Percentiles rank a stretch among this genome's conserved stretches.
These are phyloP conservation scores for Entomortierella lignicola DNA, from an alignment of 192 early-diverging fungal genomes.

Conservation along the genomic window DNA sequence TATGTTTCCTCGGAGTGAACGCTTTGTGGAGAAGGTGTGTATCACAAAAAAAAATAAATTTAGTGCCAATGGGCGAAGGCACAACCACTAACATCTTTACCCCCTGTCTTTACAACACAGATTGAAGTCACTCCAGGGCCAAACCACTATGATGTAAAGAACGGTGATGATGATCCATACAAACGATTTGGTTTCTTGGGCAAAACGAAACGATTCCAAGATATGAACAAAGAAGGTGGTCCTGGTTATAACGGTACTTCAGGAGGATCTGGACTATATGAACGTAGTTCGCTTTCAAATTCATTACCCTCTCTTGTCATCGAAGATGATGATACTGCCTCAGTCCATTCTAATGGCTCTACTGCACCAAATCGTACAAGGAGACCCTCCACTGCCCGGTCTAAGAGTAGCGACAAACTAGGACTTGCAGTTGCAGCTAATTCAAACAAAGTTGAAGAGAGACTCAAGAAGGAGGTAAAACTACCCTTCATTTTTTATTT, in stretches of 20 bases:
- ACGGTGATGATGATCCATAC: slow-evolving; percentile 34
- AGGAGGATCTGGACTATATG: slow-evolving; percentile 16
- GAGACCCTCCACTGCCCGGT: slow-evolving; percentile 6
- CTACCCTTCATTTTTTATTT: too few relatives aligned
- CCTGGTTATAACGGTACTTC: background rate
- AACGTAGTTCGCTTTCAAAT: slow-evolving; percentile 10
- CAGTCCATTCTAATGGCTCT: slow-evolving; percentile 47
- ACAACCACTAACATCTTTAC: background rate
- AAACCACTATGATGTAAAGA: slow-evolving; percentile 47
- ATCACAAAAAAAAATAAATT: background rate
- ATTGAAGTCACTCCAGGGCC: slow-evolving; percentile 47
- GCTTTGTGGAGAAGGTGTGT: slow-evolving; percentile 52
- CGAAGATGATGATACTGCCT: slow-evolving; percentile 37
- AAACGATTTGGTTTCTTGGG: slow-evolving; percentile 51
- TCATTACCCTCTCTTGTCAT: slow-evolving; percentile 42
- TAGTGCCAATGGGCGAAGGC: too few relatives aligned
- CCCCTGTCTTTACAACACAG: slow-evolving; percentile 3
- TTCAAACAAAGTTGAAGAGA: slow-evolving; percentile 30
- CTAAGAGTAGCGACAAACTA: slow-evolving; percentile 43
- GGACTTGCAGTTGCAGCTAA: slow-evolving; percentile 13
- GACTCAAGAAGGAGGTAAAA: slow-evolving; percentile 45
- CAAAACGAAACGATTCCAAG: slow-evolving; percentile 39
- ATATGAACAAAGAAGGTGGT: background rate
- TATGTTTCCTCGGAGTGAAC: slow-evolving; percentile 54
- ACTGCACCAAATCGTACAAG: slow-evolving; percentile 25